Evolutionary conservation across 129 eudicot species (phyloP), one percentile per base, ranked within the genome.

Genomic region (Centrapalus pauciflorus): DNA sequence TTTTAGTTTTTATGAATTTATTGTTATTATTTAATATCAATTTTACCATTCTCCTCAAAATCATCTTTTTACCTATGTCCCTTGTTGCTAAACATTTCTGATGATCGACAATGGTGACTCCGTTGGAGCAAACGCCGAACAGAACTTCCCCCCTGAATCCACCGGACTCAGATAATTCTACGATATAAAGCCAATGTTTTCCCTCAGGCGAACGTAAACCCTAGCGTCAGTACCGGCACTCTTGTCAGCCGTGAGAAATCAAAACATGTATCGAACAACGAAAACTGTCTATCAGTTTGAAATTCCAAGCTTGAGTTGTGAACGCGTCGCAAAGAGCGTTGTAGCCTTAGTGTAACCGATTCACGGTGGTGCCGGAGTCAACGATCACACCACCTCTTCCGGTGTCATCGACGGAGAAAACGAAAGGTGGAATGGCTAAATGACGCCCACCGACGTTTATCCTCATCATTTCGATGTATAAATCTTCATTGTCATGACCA

Each of bases 341-440:
- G 62, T 90, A 90, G 7, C 86, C 95, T 21, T 80, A 74, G 11
- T 80, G 81, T 28, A 90, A 35, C 70, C 97, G 85, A 7, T 95
- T 90, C 29, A 90, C 85, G 17, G 97, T 92, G 10, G 97, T 90
- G 7, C 97, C 97, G 11, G 95, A 90, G 65, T 90, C 97, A 0
- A 87, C 89, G 10, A 90, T 90, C 7, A 85, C 75, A 0, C 97
- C 97, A 0, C 97, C 97, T 0, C 76, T 40, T 4, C 95, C 91
- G 57, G 32, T 60, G 0, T 45, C 66, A 60, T 81, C 95, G 2
- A 87, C 75, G 2, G 66, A 58, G 63, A 90, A 87, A 0, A 75
- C 40, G 0, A 78, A 77, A 4, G 83, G 64, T 1, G 95, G 77
- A 24, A 90, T 52, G 0, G 60, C 5, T 2, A 90, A 32, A 5